phyloP scores from a whole-genome alignment of 331 rosid genomes.

The Ulmus americana region DNA sequence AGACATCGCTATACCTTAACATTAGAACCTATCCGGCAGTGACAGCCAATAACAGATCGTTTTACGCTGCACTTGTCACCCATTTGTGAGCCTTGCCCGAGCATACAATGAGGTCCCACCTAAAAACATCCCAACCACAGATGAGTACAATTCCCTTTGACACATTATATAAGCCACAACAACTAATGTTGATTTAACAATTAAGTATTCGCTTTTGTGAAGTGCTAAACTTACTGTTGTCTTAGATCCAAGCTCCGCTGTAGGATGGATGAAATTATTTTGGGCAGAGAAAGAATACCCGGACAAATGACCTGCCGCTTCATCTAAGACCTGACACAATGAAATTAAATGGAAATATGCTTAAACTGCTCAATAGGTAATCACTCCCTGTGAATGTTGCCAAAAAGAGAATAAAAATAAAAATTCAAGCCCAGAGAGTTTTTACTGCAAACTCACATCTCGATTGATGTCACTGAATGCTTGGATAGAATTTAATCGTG shows the following conservation, averaged over 20 bases:
- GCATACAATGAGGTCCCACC: constrained; percentile 98
- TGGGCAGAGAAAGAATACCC: constrained; percentile 91
- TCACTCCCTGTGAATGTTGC: background rate
- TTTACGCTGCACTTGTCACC: constrained; percentile 97
- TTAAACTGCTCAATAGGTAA: constrained; percentile 6
- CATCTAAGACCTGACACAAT: constrained; percentile 58
- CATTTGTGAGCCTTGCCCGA: constrained; percentile 98
- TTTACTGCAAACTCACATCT: constrained; percentile 58
- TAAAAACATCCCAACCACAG: constrained; percentile 27
- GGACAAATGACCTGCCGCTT: constrained; percentile 70
- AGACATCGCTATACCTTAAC: constrained; percentile 60
- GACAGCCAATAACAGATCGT: constrained; percentile 95
- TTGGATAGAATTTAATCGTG: constrained; percentile 82
- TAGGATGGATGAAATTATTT: constrained; percentile 70
- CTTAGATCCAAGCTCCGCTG: constrained; percentile 85
- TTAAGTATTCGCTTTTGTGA: background rate
- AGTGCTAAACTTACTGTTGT: constrained; percentile 65
- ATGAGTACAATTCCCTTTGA: constrained; percentile 17
- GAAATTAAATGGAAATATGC: constrained; percentile 15
- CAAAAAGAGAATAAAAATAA: constrained; percentile 2
- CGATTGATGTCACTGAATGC: constrained; percentile 85
- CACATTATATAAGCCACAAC: background rate
- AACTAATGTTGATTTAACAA: background rate
- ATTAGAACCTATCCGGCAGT: constrained; percentile 94
- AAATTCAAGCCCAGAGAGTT: constrained; percentile 11